Evolutionary conservation across 208 protist genomes (phyloP).

Genomic region (Crithidia thermophila): DNA sequence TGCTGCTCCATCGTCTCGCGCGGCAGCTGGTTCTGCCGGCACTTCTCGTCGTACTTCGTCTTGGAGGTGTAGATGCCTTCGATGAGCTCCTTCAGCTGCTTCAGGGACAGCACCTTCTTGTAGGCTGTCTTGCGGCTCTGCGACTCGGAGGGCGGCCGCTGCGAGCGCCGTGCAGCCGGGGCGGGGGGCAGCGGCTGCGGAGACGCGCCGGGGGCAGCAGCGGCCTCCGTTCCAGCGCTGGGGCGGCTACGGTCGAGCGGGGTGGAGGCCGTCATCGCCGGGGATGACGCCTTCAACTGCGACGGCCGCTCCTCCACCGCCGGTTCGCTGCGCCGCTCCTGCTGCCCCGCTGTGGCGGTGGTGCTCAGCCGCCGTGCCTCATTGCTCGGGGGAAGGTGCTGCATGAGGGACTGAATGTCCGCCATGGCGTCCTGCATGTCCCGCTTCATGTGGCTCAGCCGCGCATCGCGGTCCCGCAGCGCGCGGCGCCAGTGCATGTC

Average conservation of each 20-base stretch:
- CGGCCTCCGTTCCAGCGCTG: background rate
- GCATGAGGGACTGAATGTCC: conserved; percentile 72
- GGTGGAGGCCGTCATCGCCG: conserved; percentile 6
- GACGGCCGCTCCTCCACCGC: background rate
- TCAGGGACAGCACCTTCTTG: conserved; percentile 61
- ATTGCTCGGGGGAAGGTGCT: conserved; percentile 22
- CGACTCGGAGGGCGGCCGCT: conserved; percentile 19
- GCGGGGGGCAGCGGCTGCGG: conserved; percentile 15
- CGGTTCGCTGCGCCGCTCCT: background rate
- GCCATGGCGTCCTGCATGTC: conserved; percentile 72
- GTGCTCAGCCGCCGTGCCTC: background rate
- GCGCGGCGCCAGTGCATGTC: conserved; percentile 71
- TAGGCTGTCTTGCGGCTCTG: conserved; percentile 9
- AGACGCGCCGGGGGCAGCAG: background rate
- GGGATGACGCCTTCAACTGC: background rate
- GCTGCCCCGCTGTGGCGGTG: background rate
- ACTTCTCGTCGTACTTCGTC: conserved; percentile 88
- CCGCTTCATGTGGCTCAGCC: conserved; percentile 48
- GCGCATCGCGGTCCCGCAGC: conserved; percentile 47
- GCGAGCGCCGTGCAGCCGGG: conserved; percentile 1
- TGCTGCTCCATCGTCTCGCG: conserved; percentile 94
- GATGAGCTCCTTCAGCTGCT: conserved; percentile 84
- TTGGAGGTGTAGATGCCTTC: conserved; percentile 92
- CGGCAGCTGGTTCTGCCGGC: conserved; percentile 64
- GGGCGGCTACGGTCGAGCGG: conserved; percentile 10